Evolutionary conservation across 1,139 yeast species (phyloP), one percentile per base, ranked within the genome.

Genomic region (Kurtzmaniella quercitrusa): DNA sequence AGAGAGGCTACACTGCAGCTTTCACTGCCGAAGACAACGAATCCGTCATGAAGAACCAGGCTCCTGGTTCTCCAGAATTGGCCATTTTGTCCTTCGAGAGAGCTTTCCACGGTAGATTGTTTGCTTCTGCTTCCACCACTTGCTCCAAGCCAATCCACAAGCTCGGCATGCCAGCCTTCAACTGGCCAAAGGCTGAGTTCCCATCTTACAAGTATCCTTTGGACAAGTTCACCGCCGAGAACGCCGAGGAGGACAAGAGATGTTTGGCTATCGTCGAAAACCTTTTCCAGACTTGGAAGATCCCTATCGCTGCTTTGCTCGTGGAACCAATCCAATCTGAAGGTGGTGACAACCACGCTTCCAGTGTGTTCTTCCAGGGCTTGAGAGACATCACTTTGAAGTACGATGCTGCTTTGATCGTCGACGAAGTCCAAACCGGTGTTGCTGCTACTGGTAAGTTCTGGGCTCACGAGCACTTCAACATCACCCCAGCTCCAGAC

Each of bases 401-500:
- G 60, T 69, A 83, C 63, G 85, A 79, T 47, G 79, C 85, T 42
- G 73, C 84, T 52, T 67, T 85, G 70, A 86, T 86, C 53, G 79
- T 85, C 48, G 94, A 86, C 60, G 94, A 85, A 66, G 95, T 85
- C 46, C 95, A 85, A 68, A 86, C 94, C 44, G 95, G 95, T 60
- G 86, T 85, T 46, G 94, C 89, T 56, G 91, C 91, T 47, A 83
- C 94, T 27, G 95, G 95, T 56, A 74, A 74, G 52, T 71, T 85
- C 73, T 85, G 95, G 95, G 91, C 89, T 36, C 94, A 86, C 62
- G 94, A 86, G 67, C 85, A 84, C 68, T 86, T 85, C 73, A 71
- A 83, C 59, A 70, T 86, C 55, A 63, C 82, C 41, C 75, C 84
- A 41, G 83, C 90, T 39, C 88, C 94, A 39, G 95, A 85, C 63